These are phyloP conservation scores for Sarcomyxa edulis DNA, from an alignment of 768 basidiomycete species.

Conservation along the genomic window DNA sequence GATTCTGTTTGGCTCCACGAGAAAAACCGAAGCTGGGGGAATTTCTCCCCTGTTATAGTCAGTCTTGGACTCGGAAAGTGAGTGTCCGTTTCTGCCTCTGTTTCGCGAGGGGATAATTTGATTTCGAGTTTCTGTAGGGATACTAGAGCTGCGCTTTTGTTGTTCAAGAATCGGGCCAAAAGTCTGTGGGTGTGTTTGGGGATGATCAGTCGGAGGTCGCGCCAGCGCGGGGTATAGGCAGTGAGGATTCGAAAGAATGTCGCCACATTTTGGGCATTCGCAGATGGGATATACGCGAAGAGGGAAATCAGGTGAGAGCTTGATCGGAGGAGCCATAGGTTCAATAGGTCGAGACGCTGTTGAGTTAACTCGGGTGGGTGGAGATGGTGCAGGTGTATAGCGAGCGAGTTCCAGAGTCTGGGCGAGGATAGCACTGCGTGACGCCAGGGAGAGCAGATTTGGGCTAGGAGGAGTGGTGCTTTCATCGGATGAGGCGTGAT, in stretches of 20 bases:
- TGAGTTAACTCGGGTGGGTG: too few species aligned
- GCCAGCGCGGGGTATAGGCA: constrained; percentile 11
- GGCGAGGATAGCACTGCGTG: constrained; percentile 14
- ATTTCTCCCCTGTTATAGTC: background rate
- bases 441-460: constrained; percentile 18
- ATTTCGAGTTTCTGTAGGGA: constrained; percentile 14
- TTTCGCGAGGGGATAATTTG: constrained; percentile 1
- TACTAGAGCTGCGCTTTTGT: constrained; percentile 9
- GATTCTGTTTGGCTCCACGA: too few species aligned
- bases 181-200: constrained; percentile 2
- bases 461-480: constrained; percentile 18
- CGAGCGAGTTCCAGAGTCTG: constrained; percentile 15
- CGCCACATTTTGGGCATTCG: constrained; percentile 11
- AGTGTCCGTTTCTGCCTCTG: too few species aligned
- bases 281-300: constrained; percentile 9
- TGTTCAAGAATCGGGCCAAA: constrained; percentile 9
- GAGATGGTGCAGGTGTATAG: constrained; percentile 9
- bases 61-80: too few species aligned
- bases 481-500: constrained; percentile 6
- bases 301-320: constrained; percentile 11
- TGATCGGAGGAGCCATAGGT: constrained; percentile 15
- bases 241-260: constrained; percentile 10
- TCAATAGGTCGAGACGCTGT: constrained; percentile 13
- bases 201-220: constrained; percentile 13
- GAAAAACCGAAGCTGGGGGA: background rate